Conservation (phyloP, 2,329 filamentous ascomycete genomes). For the Aspergillus candidus region DNA sequence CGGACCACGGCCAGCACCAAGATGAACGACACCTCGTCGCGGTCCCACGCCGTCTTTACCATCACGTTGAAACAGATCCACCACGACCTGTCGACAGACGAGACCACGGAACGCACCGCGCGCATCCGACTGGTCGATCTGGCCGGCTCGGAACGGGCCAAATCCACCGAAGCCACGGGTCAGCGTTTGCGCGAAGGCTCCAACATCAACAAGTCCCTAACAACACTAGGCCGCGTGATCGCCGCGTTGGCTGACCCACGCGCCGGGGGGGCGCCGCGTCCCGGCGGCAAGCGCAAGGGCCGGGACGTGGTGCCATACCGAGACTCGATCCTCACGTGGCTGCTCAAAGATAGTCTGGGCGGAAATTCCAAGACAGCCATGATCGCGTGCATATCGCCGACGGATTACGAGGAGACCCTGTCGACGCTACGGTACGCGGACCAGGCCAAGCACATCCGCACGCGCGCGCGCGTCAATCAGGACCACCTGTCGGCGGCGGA, state of each 20-base stretch:
- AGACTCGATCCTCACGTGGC: slow-evolving; percentile 77
- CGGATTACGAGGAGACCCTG: slow-evolving; percentile 94
- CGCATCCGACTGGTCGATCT: slow-evolving; percentile 93
- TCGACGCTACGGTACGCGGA: slow-evolving; percentile 95
- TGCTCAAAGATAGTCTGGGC: slow-evolving; percentile 90
- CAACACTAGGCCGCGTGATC: slow-evolving; percentile 91
- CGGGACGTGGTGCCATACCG: slow-evolving; percentile 82
- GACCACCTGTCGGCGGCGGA: slow-evolving; percentile 88
- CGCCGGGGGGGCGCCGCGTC: slow-evolving; percentile 48
- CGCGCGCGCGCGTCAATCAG: slow-evolving; percentile 89
- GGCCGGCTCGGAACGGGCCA: slow-evolving; percentile 89
- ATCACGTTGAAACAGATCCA: slow-evolving; percentile 98
- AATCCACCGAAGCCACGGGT: slow-evolving; percentile 90
- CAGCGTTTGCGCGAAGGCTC: slow-evolving; percentile 85
- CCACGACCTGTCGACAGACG: slow-evolving; percentile 93
- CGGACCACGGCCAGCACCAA: slow-evolving; percentile 90
- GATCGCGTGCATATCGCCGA: slow-evolving; percentile 94
- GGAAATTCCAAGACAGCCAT: slow-evolving; percentile 98
- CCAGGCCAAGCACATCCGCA: slow-evolving; percentile 95
- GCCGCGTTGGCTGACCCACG: slow-evolving; percentile 70
- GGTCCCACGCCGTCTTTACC: slow-evolving; percentile 95
- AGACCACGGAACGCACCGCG: slow-evolving; percentile 90
- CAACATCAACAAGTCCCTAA: slow-evolving; percentile 98
- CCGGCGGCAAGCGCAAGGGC: slow-evolving; percentile 52
- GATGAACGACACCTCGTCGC: slow-evolving; percentile 98